These are phyloP conservation scores for Tetrahymena malaccensis DNA, from an alignment of 73 alveolate genomes.

Conservation along the genomic window DNA sequence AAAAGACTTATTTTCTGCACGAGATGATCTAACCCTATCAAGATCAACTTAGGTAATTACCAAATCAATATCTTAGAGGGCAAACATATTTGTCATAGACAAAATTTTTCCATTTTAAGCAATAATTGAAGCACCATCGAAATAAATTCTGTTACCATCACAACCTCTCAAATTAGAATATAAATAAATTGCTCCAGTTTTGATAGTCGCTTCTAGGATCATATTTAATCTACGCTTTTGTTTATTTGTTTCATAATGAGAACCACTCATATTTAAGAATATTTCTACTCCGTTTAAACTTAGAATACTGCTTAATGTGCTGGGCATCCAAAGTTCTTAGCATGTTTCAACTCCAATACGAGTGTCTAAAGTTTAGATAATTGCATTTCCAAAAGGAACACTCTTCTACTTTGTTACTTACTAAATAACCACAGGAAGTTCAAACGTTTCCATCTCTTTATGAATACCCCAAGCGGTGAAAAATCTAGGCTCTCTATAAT, in stretches of 20 bases:
- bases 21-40: conserved; percentile 59
- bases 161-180: conserved; percentile 60
- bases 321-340: conserved; percentile 75
- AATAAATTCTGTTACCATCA: conserved; percentile 81
- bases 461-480: conserved; percentile 83
- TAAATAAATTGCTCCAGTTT: conserved; percentile 61
- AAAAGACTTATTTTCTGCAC: conserved; percentile 26
- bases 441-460: conserved; percentile 44
- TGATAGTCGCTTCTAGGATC: conserved; percentile 32
- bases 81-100: conserved; percentile 62
- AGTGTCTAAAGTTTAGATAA: conserved; percentile 56
- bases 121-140: conserved; percentile 77
- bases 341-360: conserved; percentile 69
- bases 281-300: conserved; percentile 71
- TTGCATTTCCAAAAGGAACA: conserved; percentile 61
- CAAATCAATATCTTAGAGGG: conserved; percentile 72
- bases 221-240: conserved; percentile 43
- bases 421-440: conserved; percentile 41
- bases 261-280: conserved; percentile 57
- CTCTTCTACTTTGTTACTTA: conserved; percentile 35
- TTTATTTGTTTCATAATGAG: conserved; percentile 49
- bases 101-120: conserved; percentile 74
- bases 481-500: conserved; percentile 86
- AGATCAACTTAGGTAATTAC: conserved; percentile 64
- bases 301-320: conserved; percentile 10